phyloP scores from a whole-genome alignment of 2,329 filamentous ascomycete species.

The Aspergillus pseudotamarii region DNA sequence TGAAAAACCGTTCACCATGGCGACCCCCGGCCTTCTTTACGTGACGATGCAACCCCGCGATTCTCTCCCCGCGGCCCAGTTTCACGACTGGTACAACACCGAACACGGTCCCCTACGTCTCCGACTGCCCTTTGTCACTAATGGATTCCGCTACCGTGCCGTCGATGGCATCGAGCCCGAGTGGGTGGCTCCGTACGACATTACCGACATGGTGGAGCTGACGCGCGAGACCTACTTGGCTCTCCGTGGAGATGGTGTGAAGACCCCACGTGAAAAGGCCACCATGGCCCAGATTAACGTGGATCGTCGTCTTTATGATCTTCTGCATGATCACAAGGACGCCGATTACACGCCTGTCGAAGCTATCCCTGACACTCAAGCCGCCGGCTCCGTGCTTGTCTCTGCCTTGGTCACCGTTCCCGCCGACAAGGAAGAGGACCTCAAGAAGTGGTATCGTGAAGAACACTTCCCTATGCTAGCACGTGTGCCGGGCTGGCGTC shows the following conservation, averaged over 20 bases:
- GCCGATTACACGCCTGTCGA: slow-evolving; percentile 64
- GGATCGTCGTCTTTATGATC: slow-evolving; percentile 70
- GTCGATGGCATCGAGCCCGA: slow-evolving; percentile 64
- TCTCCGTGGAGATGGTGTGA: slow-evolving; percentile 50
- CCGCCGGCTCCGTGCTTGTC: slow-evolving; percentile 63
- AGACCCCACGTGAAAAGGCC: slow-evolving; percentile 61
- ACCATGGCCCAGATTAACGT: slow-evolving; percentile 70
- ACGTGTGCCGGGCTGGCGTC: slow-evolving; percentile 77
- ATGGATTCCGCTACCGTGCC: slow-evolving; percentile 78
- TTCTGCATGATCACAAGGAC: slow-evolving; percentile 60
- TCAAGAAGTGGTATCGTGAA: slow-evolving; percentile 71
- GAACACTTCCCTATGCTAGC: slow-evolving; percentile 74
- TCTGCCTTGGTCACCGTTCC: slow-evolving; percentile 63
- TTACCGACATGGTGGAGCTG: slow-evolving; percentile 72
- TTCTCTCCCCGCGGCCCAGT: slow-evolving; percentile 66
- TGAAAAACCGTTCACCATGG: slow-evolving; percentile 27
- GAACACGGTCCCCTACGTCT: slow-evolving; percentile 84
- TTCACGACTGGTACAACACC: slow-evolving; percentile 94
- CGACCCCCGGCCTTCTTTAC: slow-evolving; percentile 70
- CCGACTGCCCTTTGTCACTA: slow-evolving; percentile 71
- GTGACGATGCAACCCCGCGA: slow-evolving; percentile 82
- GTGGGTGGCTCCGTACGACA: slow-evolving; percentile 81
- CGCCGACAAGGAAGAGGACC: slow-evolving; percentile 59
- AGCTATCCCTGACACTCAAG: slow-evolving; percentile 60
- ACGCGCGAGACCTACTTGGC: slow-evolving; percentile 66